Evolutionary conservation across 148 eudicot genomes (phyloP).

Genomic region (Dysphania ambrosioides): DNA sequence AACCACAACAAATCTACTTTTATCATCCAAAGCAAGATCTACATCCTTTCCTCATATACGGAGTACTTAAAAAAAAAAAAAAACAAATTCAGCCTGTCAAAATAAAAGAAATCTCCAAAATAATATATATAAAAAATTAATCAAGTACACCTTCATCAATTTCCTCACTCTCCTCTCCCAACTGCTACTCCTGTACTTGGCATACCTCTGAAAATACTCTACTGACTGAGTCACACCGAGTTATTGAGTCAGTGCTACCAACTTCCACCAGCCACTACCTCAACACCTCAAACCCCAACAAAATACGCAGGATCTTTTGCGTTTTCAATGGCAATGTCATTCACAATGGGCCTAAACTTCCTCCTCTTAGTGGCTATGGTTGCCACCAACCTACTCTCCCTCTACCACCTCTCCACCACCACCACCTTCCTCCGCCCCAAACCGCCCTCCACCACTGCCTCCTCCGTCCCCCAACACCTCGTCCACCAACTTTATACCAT

Average conservation of each 20-base stretch:
- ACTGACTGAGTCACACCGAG: neutral
- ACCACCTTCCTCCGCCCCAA: constrained; percentile 37
- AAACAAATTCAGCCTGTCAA: neutral
- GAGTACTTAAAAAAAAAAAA: too few relatives aligned
- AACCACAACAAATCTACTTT: too few relatives aligned
- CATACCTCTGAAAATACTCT: neutral
- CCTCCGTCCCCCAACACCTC: constrained; percentile 62
- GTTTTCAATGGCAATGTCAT: constrained; percentile 44
- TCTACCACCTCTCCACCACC: constrained; percentile 81
- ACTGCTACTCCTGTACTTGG: neutral
- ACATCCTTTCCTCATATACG: too few relatives aligned
- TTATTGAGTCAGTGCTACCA: neutral
- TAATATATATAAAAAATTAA: neutral
- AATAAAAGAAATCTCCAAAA: neutral
- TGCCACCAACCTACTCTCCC: constrained; percentile 77
- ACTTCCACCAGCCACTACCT: neutral
- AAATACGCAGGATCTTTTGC: neutral
- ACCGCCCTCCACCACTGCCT: constrained; percentile 16
- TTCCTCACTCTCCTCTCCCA: neutral
- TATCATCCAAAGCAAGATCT: too few relatives aligned
- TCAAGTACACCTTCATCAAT: neutral
- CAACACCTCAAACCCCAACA: neutral
- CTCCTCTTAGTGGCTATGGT: constrained; percentile 82
- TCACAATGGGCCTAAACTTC: constrained; percentile 71
- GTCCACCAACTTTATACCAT: constrained; percentile 72